Conservation (phyloP, 1,139 yeast species). For the Taphrina flavorubra region DNA sequence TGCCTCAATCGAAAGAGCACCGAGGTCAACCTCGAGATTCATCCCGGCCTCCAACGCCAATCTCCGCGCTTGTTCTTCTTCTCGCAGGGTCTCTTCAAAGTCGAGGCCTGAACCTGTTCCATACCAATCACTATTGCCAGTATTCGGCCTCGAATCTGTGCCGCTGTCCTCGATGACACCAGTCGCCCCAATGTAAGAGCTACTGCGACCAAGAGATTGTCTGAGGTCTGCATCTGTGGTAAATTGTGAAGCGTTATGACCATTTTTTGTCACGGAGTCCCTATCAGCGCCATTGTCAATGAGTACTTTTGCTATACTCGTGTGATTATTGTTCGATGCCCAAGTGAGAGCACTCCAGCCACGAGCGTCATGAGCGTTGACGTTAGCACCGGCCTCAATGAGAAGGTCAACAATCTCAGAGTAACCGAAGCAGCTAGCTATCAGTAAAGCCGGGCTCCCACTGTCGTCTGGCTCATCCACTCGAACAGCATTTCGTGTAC, state of each 20-base stretch:
- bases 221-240: slow-evolving; percentile 48
- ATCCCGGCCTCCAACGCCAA: slow-evolving; percentile 50
- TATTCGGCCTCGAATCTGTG: slow-evolving; percentile 42
- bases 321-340: slow-evolving; percentile 56
- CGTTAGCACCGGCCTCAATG: slow-evolving; percentile 53
- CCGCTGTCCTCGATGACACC: slow-evolving; percentile 27
- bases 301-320: slow-evolving; percentile 51
- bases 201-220: slow-evolving; percentile 42
- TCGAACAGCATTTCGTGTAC: slow-evolving; percentile 6
- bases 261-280: slow-evolving; percentile 50
- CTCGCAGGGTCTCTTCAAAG: slow-evolving; percentile 49
- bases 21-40: slow-evolving; percentile 51
- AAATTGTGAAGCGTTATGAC: slow-evolving; percentile 53
- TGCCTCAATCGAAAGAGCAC: slow-evolving; percentile 47
- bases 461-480: slow-evolving; percentile 52
- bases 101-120: slow-evolving; percentile 47
- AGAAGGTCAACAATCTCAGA: slow-evolving; percentile 53
- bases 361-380: slow-evolving; percentile 53
- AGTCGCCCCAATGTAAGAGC: slow-evolving; percentile 30
- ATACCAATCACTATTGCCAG: slow-evolving; percentile 49
- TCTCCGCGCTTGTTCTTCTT: slow-evolving; percentile 47
- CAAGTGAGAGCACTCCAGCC: slow-evolving; percentile 58
- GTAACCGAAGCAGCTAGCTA: slow-evolving; percentile 56
- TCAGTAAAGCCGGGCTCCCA: slow-evolving; percentile 54
- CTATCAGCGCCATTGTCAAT: slow-evolving; percentile 53